Evolutionary conservation across 352 stramenopile species (phyloP).

Genomic region (Phytophthora multivora): DNA sequence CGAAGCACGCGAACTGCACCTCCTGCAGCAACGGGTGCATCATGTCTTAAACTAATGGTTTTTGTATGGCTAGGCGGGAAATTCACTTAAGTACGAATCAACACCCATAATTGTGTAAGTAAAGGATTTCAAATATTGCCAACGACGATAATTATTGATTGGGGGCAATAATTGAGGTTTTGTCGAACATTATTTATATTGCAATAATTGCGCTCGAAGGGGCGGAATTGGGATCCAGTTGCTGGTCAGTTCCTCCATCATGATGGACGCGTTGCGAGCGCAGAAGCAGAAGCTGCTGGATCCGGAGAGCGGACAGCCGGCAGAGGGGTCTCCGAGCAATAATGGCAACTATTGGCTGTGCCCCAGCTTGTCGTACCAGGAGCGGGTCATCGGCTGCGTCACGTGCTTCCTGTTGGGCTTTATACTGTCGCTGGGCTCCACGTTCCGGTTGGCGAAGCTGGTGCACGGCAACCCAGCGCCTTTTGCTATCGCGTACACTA

Average conservation of each 20-base stretch:
- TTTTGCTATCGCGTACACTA: conserved; percentile 86
- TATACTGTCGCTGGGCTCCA: conserved; percentile 82
- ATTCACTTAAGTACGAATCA: conserved; percentile 7
- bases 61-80: conserved; percentile 18
- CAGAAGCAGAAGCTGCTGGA: conserved; percentile 87
- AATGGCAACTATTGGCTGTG: conserved; percentile 52
- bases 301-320: conserved; percentile 48
- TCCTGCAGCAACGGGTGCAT: conserved; percentile 62
- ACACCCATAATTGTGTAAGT: too few relatives aligned
- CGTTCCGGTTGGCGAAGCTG: conserved; percentile 76
- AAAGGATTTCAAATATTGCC: too few relatives aligned
- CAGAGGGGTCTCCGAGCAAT: conserved; percentile 33
- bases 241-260: conserved; percentile 13
- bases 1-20: conserved; percentile 75
- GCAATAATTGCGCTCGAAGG: background rate
- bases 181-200: too few relatives aligned
- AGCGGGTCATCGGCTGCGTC: conserved; percentile 80
- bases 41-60: conserved; percentile 1
- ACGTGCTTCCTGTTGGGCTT: conserved; percentile 86
- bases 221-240: background rate
- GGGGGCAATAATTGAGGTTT: too few relatives aligned
- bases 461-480: conserved; percentile 77
- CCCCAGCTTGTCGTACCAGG: conserved; percentile 82
- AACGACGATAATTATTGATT: too few relatives aligned
- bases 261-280: conserved; percentile 67